These are phyloP conservation scores for Passiflora organensis DNA, from an alignment of 345 rosid genomes.

Conservation along the genomic window DNA sequence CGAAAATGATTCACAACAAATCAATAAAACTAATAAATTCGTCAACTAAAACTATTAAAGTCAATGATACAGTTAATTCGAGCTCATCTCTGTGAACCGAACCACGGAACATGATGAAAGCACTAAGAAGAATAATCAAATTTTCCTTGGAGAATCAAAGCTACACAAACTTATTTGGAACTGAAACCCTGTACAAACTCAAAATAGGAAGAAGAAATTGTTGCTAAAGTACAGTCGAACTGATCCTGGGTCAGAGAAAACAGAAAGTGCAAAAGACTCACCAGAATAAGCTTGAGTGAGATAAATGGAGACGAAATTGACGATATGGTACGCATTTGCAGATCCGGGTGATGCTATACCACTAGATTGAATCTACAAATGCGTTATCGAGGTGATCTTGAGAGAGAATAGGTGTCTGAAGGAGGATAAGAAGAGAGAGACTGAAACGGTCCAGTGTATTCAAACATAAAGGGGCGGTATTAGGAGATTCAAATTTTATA, in stretches of 20 bases:
- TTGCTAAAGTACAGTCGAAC: constrained; percentile 5
- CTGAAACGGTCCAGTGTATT: constrained; percentile 48
- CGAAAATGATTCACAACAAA: too few relatives aligned
- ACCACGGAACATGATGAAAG: background rate
- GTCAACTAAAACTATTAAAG: too few relatives aligned
- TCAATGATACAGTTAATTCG: too few relatives aligned
- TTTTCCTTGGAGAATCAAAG: background rate
- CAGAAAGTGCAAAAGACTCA: constrained; percentile 8
- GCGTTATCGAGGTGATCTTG: background rate
- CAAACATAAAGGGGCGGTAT: constrained; percentile 67
- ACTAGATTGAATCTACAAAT: constrained; percentile 26
- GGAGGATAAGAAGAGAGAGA: constrained; percentile 20
- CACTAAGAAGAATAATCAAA: background rate
- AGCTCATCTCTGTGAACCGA: too few relatives aligned
- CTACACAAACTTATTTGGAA: constrained; percentile 7
- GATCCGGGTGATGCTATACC: constrained; percentile 19
- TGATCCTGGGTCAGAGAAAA: background rate
- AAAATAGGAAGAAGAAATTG: background rate
- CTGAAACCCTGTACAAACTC: background rate
- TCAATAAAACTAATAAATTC: too few relatives aligned
- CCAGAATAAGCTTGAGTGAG: constrained; percentile 8
- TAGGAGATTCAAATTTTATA: constrained; percentile 43
- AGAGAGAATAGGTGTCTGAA: background rate
- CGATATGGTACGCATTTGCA: constrained; percentile 33
- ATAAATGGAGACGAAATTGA: constrained; percentile 4